A percentile compares a stretch with the other conserved stretches of the same genome.
Evolutionary conservation across 108 stramenopile species (phyloP).

Genomic region (Schizochytrium sp.): DNA sequence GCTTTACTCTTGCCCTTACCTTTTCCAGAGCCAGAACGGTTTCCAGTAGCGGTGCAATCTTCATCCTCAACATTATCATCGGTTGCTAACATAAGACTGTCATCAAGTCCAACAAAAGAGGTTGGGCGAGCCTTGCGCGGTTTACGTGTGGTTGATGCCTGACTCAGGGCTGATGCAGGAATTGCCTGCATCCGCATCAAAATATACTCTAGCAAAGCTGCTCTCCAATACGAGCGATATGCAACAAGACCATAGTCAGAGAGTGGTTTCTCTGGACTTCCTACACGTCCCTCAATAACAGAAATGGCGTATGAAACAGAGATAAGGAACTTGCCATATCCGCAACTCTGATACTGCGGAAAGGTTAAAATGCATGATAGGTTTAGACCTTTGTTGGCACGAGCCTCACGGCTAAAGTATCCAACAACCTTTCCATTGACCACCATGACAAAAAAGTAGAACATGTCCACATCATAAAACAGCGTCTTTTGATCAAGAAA

Average conservation of each 20-base stretch:
- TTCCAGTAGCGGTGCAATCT: background rate
- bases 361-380: slow-evolving; percentile 98
- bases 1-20: too few relatives aligned
- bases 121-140: background rate
- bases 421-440: slow-evolving; percentile 96
- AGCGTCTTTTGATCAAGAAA: slow-evolving; percentile 99
- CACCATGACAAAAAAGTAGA: slow-evolving; percentile 96
- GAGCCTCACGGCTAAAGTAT: slow-evolving; percentile 95
- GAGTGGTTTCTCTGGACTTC: slow-evolving; percentile 40
- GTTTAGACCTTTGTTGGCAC: slow-evolving; percentile 84
- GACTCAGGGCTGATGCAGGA: background rate
- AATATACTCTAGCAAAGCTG: background rate
- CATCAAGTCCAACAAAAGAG: background rate
- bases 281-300: slow-evolving; percentile 69
- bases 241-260: slow-evolving; percentile 39
- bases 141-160: background rate
- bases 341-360: slow-evolving; percentile 96
- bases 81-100: background rate
- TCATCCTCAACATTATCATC: background rate
- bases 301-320: slow-evolving; percentile 88
- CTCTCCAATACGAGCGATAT: slow-evolving; percentile 40
- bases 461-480: slow-evolving; percentile 98
- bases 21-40: too few relatives aligned
- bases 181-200: slow-evolving; percentile 23
- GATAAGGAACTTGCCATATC: slow-evolving; percentile 98